A percentile compares a stretch with the other conserved stretches of the same genome.
phyloP scores from a whole-genome alignment of 23 red algal species.

The Pyropia haitanensis region DNA sequence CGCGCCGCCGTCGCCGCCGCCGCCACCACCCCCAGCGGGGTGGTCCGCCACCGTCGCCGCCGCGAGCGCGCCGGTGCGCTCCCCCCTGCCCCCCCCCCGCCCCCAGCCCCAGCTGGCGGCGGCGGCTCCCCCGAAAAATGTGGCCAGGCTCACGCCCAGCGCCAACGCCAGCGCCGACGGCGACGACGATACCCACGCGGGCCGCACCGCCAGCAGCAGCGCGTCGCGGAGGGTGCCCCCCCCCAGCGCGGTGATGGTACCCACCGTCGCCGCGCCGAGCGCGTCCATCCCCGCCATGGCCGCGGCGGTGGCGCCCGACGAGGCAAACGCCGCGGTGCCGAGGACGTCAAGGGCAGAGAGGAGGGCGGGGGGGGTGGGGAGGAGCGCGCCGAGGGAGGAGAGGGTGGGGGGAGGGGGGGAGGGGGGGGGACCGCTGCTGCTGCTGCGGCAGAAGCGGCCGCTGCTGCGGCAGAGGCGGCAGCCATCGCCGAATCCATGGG shows the following conservation, averaged over 20 bases:
- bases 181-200: constrained; percentile 28
- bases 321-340: constrained; percentile 37
- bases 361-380: not conserved
- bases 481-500: too few species aligned
- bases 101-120: not conserved
- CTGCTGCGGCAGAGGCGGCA: too few species aligned
- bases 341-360: constrained; percentile 30
- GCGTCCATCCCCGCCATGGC: constrained; percentile 45
- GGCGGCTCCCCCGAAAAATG: constrained; percentile 13
- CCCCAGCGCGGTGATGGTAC: constrained; percentile 49
- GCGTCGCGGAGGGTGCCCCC: constrained; percentile 62
- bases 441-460: not conserved
- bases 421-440: constrained; percentile 5
- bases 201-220: constrained; percentile 29
- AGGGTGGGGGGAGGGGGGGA: constrained; percentile 13
- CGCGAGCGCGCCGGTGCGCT: not conserved
- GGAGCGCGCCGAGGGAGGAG: not conserved
- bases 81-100: constrained; percentile 3
- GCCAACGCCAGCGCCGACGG: constrained; percentile 20
- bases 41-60: constrained; percentile 7
- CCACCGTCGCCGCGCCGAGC: constrained; percentile 42
- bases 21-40: not conserved
- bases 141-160: constrained; percentile 5
- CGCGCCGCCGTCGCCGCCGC: too few species aligned
- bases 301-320: constrained; percentile 34